Evolutionary conservation across 495 filamentous ascomycete genomes (phyloP), one percentile per base, ranked within the genome.

Genomic region (Daldinia decipiens): DNA sequence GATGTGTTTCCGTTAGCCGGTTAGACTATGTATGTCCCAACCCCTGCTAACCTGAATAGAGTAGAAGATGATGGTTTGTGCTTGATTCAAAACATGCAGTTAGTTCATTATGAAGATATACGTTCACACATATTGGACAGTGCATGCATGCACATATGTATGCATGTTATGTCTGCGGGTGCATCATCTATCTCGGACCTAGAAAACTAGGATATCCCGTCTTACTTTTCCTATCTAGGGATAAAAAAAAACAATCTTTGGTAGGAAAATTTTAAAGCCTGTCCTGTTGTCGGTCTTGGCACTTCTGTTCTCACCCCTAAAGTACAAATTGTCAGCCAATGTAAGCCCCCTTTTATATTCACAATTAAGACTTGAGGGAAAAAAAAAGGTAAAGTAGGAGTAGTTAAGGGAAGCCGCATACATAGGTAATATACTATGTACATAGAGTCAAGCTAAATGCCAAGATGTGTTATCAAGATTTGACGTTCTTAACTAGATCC

Each of bases 101-200:
- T 68, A 53, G 59, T 51, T 50, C 17, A 45, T 47, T 47, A 47
- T 47, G 43, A 17, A 17, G 43, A 21, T 47, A 11, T 47, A 47
- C 6, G 0, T 34, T n/a, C 29, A 55, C n/a, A 55, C 21, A 24
- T 1, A 24, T 32, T 27, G 2, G 9, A 54, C 13, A 54, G 1
- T 34, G 34, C 12, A 9, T 45, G 8, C n/a, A n/a, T 45, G 7
- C 15, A 43, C 8, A 21, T 21, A 32, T 1, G 1, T 29, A 45
- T 19, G 52, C 31, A 32, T 13, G 13, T 26, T 56, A 52, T 56
- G 29, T 27, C 26, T 3, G 4, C 26, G 26, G 26, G 26, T 65
- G 24, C 59, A 72, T 67, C 64, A 68, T 72, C 59, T 50, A 60
- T 60, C 45, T 65, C 64, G 59, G 63, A 52, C 59, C 58, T 68